Conservation (phyloP, 495 filamentous ascomycete genomes). For the Aspergillus coremiiformis region DNA sequence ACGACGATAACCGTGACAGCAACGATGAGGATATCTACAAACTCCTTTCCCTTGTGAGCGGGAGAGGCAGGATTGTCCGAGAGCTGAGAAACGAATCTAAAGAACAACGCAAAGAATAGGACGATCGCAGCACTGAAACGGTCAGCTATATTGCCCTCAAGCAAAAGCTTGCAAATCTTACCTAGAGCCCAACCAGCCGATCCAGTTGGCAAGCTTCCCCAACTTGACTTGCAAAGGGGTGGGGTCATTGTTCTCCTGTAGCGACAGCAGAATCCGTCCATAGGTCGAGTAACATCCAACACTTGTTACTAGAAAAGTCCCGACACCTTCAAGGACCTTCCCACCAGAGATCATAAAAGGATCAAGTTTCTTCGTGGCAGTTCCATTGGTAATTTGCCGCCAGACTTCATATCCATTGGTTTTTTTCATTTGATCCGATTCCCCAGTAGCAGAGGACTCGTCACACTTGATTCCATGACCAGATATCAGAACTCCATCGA, state of each 20-base stretch:
- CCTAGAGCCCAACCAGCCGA: conserved; percentile 47
- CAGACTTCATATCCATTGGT: conserved; percentile 51
- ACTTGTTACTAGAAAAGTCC: conserved; percentile 56
- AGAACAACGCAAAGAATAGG: conserved; percentile 55
- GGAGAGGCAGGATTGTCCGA: conserved; percentile 39
- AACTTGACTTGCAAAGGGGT: conserved; percentile 61
- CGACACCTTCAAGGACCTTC: conserved; percentile 60
- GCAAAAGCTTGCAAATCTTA: conserved; percentile 11
- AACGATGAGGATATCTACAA: conserved; percentile 60
- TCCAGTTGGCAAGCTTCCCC: conserved; percentile 56
- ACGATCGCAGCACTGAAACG: conserved; percentile 48
- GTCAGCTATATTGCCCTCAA: conserved; percentile 19
- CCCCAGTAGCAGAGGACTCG: conserved; percentile 62
- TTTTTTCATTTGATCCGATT: conserved; percentile 64
- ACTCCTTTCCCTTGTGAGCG: conserved; percentile 54
- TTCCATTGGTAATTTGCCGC: conserved; percentile 47
- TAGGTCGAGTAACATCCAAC: conserved; percentile 56
- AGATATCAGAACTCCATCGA: conserved; percentile 55
- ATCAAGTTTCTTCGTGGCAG: conserved; percentile 52
- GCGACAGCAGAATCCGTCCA: conserved; percentile 56
- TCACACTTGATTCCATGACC: conserved; percentile 61
- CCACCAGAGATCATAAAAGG: conserved; percentile 58
- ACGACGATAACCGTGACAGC: conserved; percentile 66
- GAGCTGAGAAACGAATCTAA: conserved; percentile 52
- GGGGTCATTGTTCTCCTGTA: conserved; percentile 53